A percentile compares a stretch with the other conserved stretches of the same genome.
These are phyloP conservation scores for Alisma plantagoaquatica DNA, from an alignment of 106 monocot genomes.

Conservation along the genomic window DNA sequence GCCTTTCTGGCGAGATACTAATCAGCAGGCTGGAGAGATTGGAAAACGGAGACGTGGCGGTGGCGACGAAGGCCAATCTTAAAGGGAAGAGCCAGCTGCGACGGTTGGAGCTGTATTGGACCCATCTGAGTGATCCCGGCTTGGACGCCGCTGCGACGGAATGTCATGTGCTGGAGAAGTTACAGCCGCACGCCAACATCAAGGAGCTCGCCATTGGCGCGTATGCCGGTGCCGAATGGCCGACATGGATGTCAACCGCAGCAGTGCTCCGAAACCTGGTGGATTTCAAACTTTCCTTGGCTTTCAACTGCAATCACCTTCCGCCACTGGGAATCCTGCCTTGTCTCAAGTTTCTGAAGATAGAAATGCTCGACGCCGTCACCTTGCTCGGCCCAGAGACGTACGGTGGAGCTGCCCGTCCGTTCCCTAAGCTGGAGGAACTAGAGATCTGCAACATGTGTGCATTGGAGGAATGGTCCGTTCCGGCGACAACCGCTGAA, in stretches of 20 bases:
- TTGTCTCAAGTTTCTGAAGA: not conserved
- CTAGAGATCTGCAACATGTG: not conserved
- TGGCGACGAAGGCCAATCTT: not conserved
- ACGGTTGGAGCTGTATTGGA: not conserved
- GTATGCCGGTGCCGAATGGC: not conserved
- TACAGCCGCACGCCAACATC: not conserved
- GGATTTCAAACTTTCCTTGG: not conserved
- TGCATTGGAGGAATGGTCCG: not conserved
- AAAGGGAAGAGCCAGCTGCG: not conserved
- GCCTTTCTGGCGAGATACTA: not conserved
- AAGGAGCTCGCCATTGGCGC: not conserved
- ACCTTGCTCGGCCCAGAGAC: not conserved
- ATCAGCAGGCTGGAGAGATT: not conserved
- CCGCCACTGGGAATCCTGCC: not conserved
- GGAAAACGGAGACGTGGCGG: not conserved
- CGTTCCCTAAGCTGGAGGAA: not conserved
- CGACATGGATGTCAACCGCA: not conserved
- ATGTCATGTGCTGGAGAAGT: not conserved
- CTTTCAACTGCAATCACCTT: not conserved
- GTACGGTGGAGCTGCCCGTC: not conserved
- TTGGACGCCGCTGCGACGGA: not conserved
- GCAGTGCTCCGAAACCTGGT: not conserved
- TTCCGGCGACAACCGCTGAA: not conserved
- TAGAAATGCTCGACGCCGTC: not conserved
- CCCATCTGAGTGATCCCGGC: not conserved